Evolutionary conservation across 768 basidiomycete species (phyloP), one percentile per base, ranked within the genome.

Genomic region (Epithele typhae): DNA sequence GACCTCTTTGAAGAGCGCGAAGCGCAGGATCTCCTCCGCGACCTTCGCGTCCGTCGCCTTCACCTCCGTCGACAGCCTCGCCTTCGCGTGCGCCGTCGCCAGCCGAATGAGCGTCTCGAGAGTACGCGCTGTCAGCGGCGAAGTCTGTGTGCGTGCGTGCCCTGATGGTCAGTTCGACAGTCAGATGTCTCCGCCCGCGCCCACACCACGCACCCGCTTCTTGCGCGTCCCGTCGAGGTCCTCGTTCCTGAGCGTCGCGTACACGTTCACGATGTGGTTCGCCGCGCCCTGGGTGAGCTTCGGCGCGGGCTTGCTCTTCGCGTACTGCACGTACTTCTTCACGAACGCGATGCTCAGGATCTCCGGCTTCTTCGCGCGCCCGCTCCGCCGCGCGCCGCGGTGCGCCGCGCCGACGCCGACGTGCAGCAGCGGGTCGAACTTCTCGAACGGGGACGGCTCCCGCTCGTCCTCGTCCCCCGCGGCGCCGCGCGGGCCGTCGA

Each of bases 301-400:
- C 1, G 96, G 96, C 47, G 87, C 78, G 15, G 83, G 76, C 58
- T 86, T 83, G 67, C 81, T 87, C 70, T 97, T 98, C 35, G 95
- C 89, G 59, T 97, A 97, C 67, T 98, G 95, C 47, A 99, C 87
- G 59, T 94, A 98, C 68, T 97, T 98, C 70, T 99, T 99, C 64
- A 99, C 83, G 61, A 99, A 99, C 5, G 85, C 71, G 51, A 96
- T 92, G 57, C 83, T 92, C 47, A 99, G 75, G 32, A 99, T 84
- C 66, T 98, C 93, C 51, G 82, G 78, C 63, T 79, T 77, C 66
- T 82, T 85, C 12, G 18, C 35, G 39, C 70, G 63, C 67, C 75
- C 74, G 52, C 70, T 72, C 64, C 75, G 77, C 18, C 82, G 74
- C 15, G 81, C 77, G 45, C 76, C 77, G 21, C 58, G 51, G 23